A percentile compares a stretch with the other conserved stretches of the same genome.
Evolutionary conservation across 2,329 filamentous ascomycete species (phyloP).

Genomic region (Colletotrichum higginsianum): DNA sequence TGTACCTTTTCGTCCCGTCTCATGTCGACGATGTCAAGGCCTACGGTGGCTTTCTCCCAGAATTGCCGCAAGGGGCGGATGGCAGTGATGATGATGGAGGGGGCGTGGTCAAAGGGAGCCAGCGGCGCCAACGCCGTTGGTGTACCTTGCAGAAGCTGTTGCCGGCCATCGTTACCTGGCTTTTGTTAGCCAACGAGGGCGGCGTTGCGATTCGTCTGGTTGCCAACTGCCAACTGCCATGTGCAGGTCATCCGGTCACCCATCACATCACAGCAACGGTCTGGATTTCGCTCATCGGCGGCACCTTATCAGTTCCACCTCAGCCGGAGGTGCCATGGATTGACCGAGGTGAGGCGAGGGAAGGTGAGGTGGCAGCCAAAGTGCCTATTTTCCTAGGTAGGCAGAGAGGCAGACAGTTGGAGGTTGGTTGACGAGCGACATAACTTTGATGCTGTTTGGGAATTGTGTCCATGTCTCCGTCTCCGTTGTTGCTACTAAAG

Average conservation of each 20-base stretch:
- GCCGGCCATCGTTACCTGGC: constrained; percentile 10
- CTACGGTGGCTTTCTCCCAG: constrained; percentile 28
- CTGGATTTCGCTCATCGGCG: constrained; percentile 21
- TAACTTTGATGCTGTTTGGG: not conserved
- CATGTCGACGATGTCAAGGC: constrained; percentile 23
- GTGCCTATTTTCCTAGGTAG: no score
- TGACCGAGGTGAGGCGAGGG: constrained; percentile 16
- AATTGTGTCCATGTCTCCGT: not conserved
- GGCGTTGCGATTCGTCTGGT: constrained; percentile 39
- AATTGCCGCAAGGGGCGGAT: constrained; percentile 37
- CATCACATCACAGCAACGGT: constrained; percentile 19
- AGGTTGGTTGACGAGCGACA: not conserved
- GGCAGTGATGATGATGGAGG: constrained; percentile 32
- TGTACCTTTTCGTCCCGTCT: constrained; percentile 32
- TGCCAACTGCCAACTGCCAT: constrained; percentile 21
- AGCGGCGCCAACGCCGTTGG: not conserved
- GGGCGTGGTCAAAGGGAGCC: constrained; percentile 26
- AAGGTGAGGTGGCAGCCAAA: not conserved
- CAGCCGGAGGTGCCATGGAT: constrained; percentile 28
- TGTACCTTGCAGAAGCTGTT: constrained; percentile 32
- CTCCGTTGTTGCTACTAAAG: constrained; percentile 9
- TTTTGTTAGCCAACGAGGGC: constrained; percentile 9
- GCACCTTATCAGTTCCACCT: constrained; percentile 3
- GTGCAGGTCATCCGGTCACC: constrained; percentile 34
- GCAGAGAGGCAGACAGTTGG: not conserved